Base-by-base conservation (phyloP, 108 stramenopile species). In the Cylindrotheca fusiformis region DNA sequence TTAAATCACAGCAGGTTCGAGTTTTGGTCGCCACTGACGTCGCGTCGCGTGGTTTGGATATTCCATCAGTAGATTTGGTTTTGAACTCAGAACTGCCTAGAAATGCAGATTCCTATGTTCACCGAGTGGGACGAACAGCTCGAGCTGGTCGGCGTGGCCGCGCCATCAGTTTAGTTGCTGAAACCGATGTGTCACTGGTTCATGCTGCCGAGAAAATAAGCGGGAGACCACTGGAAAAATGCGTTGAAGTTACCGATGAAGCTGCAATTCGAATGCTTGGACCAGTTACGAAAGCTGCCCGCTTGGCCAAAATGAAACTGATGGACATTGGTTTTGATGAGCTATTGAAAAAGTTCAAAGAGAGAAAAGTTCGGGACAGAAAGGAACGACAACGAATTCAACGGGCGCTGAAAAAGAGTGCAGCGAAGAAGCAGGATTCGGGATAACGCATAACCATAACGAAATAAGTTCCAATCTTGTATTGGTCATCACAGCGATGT, bases 1-100 rank as follows among this genome's bases (percentile, higher is more conserved):
- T 96, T 72, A 90, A 94, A 71, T 84, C 88, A 0, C 90, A 93
- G 58, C 80, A 80, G 30, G 90, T 87, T 24, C 85, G 93, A 21
- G 83, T 99, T 4, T 71, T 99, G 56, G 90, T 99, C 4, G 99
- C 99, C 10, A 99, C 99, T 4, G 99, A 99, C 60, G 96, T 99
- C 24, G 99, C 99, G 2, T 77, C 79, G 22, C 76, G 99, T 5
- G 99, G 99, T 5, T 68, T 99, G 24, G 99, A 99, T 71, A 95
- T 99, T 26, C 99, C 99, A 1, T 73, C 84, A 48, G 97, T 99
- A 0, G 98, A 97, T 64, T 69, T 97, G 32, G 99, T 99, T 19
- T 47, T 99, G 36, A 98, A 99, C 68, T 82, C 89, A 26, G 99
- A 99, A 65, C 77, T 99, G 0, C 99, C 99, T 0, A 65, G 89